Evolutionary conservation across 495 filamentous ascomycete species (phyloP).

Genomic region (Xylona heveae): DNA sequence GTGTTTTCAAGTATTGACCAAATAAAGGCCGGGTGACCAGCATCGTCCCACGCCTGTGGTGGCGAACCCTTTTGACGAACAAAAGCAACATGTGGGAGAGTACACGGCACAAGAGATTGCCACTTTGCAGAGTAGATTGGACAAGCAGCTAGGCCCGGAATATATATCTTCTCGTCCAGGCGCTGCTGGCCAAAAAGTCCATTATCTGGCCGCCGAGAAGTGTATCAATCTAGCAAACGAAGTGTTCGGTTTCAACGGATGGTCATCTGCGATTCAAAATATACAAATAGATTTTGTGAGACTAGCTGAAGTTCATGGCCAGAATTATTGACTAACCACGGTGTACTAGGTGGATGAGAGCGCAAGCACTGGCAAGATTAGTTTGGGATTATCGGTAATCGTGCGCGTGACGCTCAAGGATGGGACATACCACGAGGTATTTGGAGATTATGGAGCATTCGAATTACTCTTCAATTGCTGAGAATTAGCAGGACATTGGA

Average conservation of each 20-base stretch:
- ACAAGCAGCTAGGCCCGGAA: slow-evolving; percentile 91
- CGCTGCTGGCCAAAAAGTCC: slow-evolving; percentile 59
- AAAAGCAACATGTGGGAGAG: slow-evolving; percentile 39
- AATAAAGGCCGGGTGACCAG: slow-evolving; percentile 75
- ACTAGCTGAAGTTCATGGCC: neutral
- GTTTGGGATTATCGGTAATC: slow-evolving; percentile 65
- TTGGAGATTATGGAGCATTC: neutral
- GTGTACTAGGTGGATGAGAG: slow-evolving; percentile 36
- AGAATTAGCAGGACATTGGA: slow-evolving; percentile 47
- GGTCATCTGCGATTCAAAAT: slow-evolving; percentile 77
- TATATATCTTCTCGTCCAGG: slow-evolving; percentile 76
- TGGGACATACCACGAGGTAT: slow-evolving; percentile 75
- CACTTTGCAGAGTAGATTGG: slow-evolving; percentile 62
- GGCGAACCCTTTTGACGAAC: slow-evolving; percentile 61
- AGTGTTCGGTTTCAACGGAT: slow-evolving; percentile 97
- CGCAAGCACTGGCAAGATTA: slow-evolving; percentile 42
- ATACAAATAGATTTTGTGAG: slow-evolving; percentile 79
- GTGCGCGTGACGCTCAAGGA: slow-evolving; percentile 76
- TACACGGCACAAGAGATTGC: slow-evolving; percentile 85
- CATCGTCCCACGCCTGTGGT: slow-evolving; percentile 27
- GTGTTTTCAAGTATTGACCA: too few species aligned
- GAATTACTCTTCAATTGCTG: neutral
- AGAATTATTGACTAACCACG: neutral
- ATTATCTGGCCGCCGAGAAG: slow-evolving; percentile 85
- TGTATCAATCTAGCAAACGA: slow-evolving; percentile 92